Conservation (phyloP, 2,329 filamentous ascomycete species). For the Penicillium sp. region DNA sequence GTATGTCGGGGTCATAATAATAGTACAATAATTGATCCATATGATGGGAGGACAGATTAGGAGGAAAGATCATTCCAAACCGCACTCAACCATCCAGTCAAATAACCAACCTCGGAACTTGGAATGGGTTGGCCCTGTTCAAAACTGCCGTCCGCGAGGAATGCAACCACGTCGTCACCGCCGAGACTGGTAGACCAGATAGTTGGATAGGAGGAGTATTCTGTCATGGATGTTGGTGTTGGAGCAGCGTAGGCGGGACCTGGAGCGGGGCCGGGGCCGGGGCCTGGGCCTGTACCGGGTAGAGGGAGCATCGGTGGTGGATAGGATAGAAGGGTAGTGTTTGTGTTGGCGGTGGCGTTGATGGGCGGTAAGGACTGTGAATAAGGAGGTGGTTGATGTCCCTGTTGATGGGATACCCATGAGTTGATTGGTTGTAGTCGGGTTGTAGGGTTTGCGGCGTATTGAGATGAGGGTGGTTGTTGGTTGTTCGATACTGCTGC, state of each 20-base stretch:
- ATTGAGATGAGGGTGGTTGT: slow-evolving; percentile 24
- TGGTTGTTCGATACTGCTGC: slow-evolving; percentile 20
- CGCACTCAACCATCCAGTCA: slow-evolving; percentile 33
- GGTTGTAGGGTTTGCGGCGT: neutral
- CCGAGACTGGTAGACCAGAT: slow-evolving; percentile 32
- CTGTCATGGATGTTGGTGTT: slow-evolving; percentile 6
- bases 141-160: slow-evolving; percentile 34
- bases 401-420: slow-evolving; percentile 30
- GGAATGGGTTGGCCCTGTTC: slow-evolving; percentile 24
- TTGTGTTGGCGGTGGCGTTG: slow-evolving; percentile 23
- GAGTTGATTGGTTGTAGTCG: slow-evolving; percentile 39
- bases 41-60: neutral
- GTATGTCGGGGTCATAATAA: neutral
- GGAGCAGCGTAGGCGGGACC: slow-evolving; percentile 1
- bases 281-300: slow-evolving; percentile 18
- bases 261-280: slow-evolving; percentile 11
- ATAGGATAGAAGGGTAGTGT: slow-evolving; percentile 19
- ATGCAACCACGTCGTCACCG: slow-evolving; percentile 35
- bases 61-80: slow-evolving; percentile 27
- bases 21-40: neutral
- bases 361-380: slow-evolving; percentile 38
- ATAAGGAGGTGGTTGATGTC: slow-evolving; percentile 29
- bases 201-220: neutral
- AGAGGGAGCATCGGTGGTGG: slow-evolving; percentile 33
- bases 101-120: slow-evolving; percentile 29